A percentile compares a stretch with the other conserved stretches of the same genome.
phyloP scores from a whole-genome alignment of 2,329 filamentous ascomycete species.

The Rhynchosporium secalis region DNA sequence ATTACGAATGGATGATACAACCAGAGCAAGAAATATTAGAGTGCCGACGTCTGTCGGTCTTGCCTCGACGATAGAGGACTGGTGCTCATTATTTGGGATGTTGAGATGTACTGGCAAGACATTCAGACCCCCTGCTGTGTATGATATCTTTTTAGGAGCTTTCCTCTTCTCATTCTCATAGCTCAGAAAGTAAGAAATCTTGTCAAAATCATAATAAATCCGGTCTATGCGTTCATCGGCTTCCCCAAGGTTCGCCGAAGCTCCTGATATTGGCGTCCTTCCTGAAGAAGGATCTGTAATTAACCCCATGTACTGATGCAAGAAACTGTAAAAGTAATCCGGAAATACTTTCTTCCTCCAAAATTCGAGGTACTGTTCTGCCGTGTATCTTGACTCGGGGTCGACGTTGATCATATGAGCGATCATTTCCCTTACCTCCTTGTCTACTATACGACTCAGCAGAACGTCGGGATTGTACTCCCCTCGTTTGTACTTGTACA shows the following conservation, averaged over 20 bases:
- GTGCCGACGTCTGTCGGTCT: slow-evolving; percentile 81
- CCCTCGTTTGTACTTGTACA: slow-evolving; percentile 89
- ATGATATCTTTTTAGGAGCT: slow-evolving; percentile 41
- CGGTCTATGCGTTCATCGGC: slow-evolving; percentile 92
- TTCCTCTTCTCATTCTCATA: slow-evolving; percentile 54
- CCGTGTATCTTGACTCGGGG: slow-evolving; percentile 86
- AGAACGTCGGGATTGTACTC: slow-evolving; percentile 88
- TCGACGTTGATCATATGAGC: slow-evolving; percentile 95
- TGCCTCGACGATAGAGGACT: slow-evolving; percentile 59
- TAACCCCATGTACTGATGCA: slow-evolving; percentile 96
- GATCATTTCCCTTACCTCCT: slow-evolving; percentile 83
- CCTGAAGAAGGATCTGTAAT: slow-evolving; percentile 89
- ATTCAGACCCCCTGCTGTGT: slow-evolving; percentile 54
- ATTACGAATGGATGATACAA: slow-evolving; percentile 85
- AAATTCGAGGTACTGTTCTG: slow-evolving; percentile 90
- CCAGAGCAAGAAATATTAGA: slow-evolving; percentile 84
- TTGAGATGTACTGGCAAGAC: slow-evolving; percentile 82
- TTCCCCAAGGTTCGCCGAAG: slow-evolving; percentile 73
- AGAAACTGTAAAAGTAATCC: slow-evolving; percentile 93
- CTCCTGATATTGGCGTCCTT: slow-evolving; percentile 67
- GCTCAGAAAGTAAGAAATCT: slow-evolving; percentile 91
- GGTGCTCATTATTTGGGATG: slow-evolving; percentile 80
- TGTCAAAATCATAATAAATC: slow-evolving; percentile 93
- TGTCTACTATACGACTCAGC: slow-evolving; percentile 82
- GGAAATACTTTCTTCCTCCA: slow-evolving; percentile 93